Base-by-base conservation (phyloP, 495 filamentous ascomycete species). In the Penicillium pulvis region DNA sequence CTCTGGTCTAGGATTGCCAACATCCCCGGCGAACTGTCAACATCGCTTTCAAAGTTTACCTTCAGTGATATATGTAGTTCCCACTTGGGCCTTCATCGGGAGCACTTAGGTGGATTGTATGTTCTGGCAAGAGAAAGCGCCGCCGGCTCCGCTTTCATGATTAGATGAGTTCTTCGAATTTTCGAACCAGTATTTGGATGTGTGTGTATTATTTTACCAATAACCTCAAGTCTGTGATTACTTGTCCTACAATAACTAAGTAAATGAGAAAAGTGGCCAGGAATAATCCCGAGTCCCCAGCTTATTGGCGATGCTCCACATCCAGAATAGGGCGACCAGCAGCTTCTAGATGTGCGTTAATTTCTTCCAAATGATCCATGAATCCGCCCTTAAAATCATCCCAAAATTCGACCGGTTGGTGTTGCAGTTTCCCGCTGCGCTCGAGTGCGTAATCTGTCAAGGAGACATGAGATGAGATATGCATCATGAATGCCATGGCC, bases 401-500 rank as follows among this genome's bases (percentile, higher is more conserved):
- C 42, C 42, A 45, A 10, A 45, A 45, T 17, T 45, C 42, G 20
- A 12, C 42, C 20, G 42, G 42, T 23, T 45, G 42, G 10, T 45
- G 42, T 9, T 45, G 42, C 8, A 45, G 11, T 45, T 45, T 45
- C 16, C 42, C 42, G 20, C n/a, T 45, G 42, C 42, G 42, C 42
- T 45, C 42, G 20, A 45, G 42, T 19, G 42, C 42, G 20, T 45
- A 45, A 19, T 45, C 20, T 45, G 42, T 45, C 42, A 45, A 45
- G 16, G 42, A 45, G n/a, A 45, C 42, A 45, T 45, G 42, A 3
- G 42, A 45, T 20, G 42, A 45, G n/a, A 45, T 45, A 45, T 45
- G 42, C 42, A 45, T 45, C 42, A 45, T 45, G 20, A 45, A 45
- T 45, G 42, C 42, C 42, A 45, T 45, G 20, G 42, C 42, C n/a